Conservation (phyloP, 352 stramenopile species). For the Phytophthora hybrid region DNA sequence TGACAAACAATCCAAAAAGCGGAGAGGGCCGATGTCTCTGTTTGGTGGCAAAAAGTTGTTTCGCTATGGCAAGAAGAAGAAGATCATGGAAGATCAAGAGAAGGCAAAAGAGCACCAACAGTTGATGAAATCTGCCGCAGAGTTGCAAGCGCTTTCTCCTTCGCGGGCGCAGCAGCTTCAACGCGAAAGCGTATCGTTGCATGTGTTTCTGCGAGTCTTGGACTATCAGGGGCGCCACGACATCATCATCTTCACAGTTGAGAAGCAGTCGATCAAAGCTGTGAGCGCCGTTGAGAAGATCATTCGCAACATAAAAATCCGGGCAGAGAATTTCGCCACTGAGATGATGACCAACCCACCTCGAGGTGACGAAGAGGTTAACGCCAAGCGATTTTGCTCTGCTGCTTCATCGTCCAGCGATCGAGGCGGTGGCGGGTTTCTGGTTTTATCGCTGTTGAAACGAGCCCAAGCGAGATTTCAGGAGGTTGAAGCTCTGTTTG, state of each 20-base stretch:
- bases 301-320: no score
- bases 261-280: slow-evolving; percentile 29
- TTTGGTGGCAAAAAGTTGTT: slow-evolving; percentile 40
- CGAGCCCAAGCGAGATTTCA: slow-evolving; percentile 35
- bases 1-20: slow-evolving; percentile 16
- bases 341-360: slow-evolving; percentile 18
- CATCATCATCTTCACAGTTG: slow-evolving; percentile 30
- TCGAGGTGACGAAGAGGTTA: slow-evolving; percentile 62
- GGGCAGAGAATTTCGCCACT: no score
- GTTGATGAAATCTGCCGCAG: slow-evolving; percentile 6
- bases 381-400: slow-evolving; percentile 46
- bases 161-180: slow-evolving; percentile 31
- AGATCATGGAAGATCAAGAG: slow-evolving; percentile 25
- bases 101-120: slow-evolving; percentile 15
- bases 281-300: slow-evolving; percentile 27
- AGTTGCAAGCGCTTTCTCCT: slow-evolving; percentile 33
- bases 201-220: slow-evolving; percentile 45
- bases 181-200: slow-evolving; percentile 29
- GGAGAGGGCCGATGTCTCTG: slow-evolving; percentile 17
- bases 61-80: slow-evolving; percentile 38
- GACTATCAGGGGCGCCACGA: slow-evolving; percentile 32
- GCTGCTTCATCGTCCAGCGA: slow-evolving; percentile 20
- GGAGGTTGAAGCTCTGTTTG: slow-evolving; percentile 39
- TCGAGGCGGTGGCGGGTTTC: slow-evolving; percentile 56
- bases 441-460: slow-evolving; percentile 45